Base-by-base conservation (phyloP, 1,284 basidiomycete genomes). In the Malassezia vespertilionis region DNA sequence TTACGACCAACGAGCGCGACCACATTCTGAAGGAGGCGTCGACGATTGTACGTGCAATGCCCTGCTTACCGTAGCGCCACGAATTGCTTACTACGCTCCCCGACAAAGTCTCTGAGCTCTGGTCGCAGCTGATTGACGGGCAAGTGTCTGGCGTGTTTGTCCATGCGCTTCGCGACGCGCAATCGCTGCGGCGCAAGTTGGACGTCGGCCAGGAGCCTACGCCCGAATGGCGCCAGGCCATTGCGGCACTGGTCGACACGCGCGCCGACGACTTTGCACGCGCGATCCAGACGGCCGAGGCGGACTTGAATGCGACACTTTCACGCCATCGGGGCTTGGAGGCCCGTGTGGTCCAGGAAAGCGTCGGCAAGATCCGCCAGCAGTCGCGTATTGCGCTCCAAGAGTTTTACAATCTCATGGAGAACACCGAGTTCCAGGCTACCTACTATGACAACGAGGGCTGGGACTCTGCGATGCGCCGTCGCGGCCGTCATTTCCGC, bases 391-490 rank as follows among this genome's bases (percentile, higher is more conserved):
- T 57, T 21, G 62, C 60, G 23, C 46, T 53, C 28, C 40, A 53
- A n/a, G 53, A 47, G 4, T 66, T 58, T 41, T 55, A 56, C 45
- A 44, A 47, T 14, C 46, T 62, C 21, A 66, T 69, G 61, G 46
- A 53, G 20, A 42, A 54, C 9, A 56, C 53, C 44, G 63, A 65
- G 44, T 69, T 68, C 40, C 40, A 56, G 11, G 50, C 30, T 8
- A 68, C 60, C 38, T 56, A 57, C 44, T 61, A 63, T 35, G 62
- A 69, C 23, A 60, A 53, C 48, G 48, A 52, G 5, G 63, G 63
- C 22, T 69, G 67, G 67, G 62, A 61, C 40, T 11, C 18, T 2
- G 38, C 21, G 4, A 45, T 51, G 42, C 31, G 33, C 20, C 36
- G 43, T 14, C 48, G 48, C 15, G 37, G 28, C 15, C 40, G 31